These are phyloP conservation scores for Amorphotheca resinae DNA, from an alignment of 495 filamentous ascomycete species.

Conservation along the genomic window DNA sequence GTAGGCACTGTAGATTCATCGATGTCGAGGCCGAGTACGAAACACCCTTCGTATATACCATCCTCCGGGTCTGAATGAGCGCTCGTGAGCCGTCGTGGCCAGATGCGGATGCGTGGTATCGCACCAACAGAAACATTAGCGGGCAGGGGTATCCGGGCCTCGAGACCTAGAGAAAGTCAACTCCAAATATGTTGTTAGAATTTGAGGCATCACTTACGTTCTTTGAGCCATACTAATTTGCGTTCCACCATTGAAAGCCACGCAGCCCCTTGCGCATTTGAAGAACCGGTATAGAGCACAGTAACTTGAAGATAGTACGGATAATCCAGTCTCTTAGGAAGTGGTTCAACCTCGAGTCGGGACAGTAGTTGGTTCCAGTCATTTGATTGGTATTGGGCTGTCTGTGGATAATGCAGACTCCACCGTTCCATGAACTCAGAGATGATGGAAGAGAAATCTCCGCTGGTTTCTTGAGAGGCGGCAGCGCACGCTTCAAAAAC, in stretches of 20 bases:
- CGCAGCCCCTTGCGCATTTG: constrained; percentile 1
- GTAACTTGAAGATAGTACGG: constrained; percentile 1
- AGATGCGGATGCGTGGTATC: constrained; percentile 1
- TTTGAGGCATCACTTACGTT: too few relatives aligned
- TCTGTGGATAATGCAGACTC: neutral
- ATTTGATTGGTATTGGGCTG: neutral
- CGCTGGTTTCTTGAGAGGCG: neutral
- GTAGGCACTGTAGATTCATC: neutral
- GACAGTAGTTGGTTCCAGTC: neutral
- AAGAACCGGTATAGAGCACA: constrained; percentile 6
- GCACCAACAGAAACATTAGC: too few relatives aligned
- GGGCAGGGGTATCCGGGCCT: neutral
- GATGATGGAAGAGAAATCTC: neutral
- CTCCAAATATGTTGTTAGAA: too few relatives aligned
- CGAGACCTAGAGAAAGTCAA: neutral
- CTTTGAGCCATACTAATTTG: constrained; percentile 6
- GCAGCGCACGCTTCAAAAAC: neutral
- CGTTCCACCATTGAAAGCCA: constrained; percentile 14
- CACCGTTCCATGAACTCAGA: neutral
- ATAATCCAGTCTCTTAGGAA: neutral
- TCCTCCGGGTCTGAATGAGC: neutral
- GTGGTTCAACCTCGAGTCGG: neutral
- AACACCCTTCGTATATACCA: constrained; percentile 9
- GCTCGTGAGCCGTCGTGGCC: constrained; percentile 7
- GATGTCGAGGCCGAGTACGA: constrained; percentile 2